Percentiles rank a stretch among this genome's conserved stretches.
phyloP scores from a whole-genome alignment of 176 grass and related monocot genomes.

The Eragrostis nindensis region DNA sequence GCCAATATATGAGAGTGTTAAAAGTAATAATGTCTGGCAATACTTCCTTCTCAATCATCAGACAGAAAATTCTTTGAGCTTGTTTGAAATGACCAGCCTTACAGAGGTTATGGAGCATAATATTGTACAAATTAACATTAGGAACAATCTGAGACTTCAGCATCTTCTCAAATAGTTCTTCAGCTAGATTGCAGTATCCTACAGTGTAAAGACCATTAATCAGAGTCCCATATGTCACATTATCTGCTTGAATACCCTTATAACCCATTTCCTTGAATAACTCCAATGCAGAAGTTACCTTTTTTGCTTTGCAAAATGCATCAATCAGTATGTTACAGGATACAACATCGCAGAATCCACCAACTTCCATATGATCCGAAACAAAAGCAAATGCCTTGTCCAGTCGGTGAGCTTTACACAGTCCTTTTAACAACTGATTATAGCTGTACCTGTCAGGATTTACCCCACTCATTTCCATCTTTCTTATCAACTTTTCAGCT shows the following conservation, averaged over 20 bases:
- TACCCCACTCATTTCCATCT: conserved; percentile 63
- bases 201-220: conserved; percentile 68
- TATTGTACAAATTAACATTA: conserved; percentile 69
- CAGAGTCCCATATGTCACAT: conserved; percentile 72
- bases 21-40: conserved; percentile 66
- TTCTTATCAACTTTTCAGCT: conserved; percentile 51
- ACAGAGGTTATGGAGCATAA: conserved; percentile 71
- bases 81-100: conserved; percentile 53
- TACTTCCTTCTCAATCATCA: conserved; percentile 58
- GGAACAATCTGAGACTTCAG: conserved; percentile 51
- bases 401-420: conserved; percentile 69
- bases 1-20: conserved; percentile 64
- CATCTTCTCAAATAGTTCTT: conserved; percentile 77
- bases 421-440: conserved; percentile 72
- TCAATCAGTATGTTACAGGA: conserved; percentile 81
- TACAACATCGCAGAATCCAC: conserved; percentile 67
- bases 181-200: conserved; percentile 56
- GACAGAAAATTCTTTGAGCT: conserved; percentile 53
- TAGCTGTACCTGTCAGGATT: conserved; percentile 73
- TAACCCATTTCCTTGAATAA: conserved; percentile 74
- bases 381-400: conserved; percentile 72
- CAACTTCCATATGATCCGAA: conserved; percentile 68
- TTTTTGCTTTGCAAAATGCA: conserved; percentile 73
- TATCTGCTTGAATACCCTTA: conserved; percentile 73
- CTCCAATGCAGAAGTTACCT: conserved; percentile 56